Evolutionary conservation across 2,329 filamentous ascomycete species (phyloP), one percentile per base, ranked within the genome.

Genomic region (Paracorniculantispora psalliotae): DNA sequence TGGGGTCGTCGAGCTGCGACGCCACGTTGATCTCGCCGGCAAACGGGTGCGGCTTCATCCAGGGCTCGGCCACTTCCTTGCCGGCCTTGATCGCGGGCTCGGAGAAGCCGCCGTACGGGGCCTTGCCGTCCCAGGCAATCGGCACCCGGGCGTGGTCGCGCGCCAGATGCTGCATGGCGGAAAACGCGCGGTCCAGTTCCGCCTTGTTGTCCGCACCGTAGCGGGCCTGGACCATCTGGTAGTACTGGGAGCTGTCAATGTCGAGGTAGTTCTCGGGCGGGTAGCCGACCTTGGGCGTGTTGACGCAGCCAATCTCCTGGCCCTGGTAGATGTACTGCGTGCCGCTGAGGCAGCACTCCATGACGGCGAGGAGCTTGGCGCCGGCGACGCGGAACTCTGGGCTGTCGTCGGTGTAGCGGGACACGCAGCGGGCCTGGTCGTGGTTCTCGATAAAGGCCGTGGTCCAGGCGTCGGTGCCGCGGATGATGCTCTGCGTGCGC

Each of bases 291-390:
- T 72, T 73, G 0, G 86, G 84, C 1, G 83, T 78, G 63, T 89
- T 88, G 13, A 82, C 75, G 69, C 84, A 82, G 0, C 85, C 86
- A 8, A 89, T 77, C 64, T 89, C 86, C 65, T 89, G 84, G 10
- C 86, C 86, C 65, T 89, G 85, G 66, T 87, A 88, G 1, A 89
- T 73, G 67, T 85, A 89, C 1, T 86, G 77, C 0, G 86, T 88
- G 5, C 86, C 86, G 6, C 78, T 71, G 72, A 84, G 71, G 2
- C 75, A 78, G 0, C 72, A 67, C 59, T 82, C 76, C 61, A 85
- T 73, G 0, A 84, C 72, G 0, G 84, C 81, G 1, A 88, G 72
- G 66, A 88, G 79, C 67, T 87, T 87, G 1, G 81, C 82, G 0
- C 81, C 76, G 9, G 73, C 67, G 1, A 73, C 68, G 7, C 82